Evolutionary conservation across 1,284 basidiomycete species (phyloP).

Genomic region (Apiotrichum gracile): DNA sequence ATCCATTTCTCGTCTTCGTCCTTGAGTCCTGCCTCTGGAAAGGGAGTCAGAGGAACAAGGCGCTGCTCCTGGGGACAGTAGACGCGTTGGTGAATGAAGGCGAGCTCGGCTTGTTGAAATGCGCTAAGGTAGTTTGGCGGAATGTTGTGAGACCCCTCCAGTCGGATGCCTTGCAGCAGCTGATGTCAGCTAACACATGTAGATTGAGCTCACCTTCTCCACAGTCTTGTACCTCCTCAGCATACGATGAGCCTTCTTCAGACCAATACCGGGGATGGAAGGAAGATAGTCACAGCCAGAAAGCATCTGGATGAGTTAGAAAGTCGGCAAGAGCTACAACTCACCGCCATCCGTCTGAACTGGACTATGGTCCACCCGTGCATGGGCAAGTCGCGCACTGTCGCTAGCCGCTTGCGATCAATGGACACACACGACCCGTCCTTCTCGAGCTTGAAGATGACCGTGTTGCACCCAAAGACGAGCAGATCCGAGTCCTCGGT

Average conservation of each 20-base stretch:
- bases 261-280: constrained; percentile 89
- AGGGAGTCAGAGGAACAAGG: constrained; percentile 64
- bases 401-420: constrained; percentile 68
- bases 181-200: constrained; percentile 16
- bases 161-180: constrained; percentile 62
- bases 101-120: constrained; percentile 74
- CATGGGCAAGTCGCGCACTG: constrained; percentile 68
- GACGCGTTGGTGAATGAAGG: constrained; percentile 90
- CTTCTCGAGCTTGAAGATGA: constrained; percentile 74
- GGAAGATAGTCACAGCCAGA: constrained; percentile 98
- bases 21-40: constrained; percentile 54
- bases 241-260: constrained; percentile 86
- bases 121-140: constrained; percentile 68
- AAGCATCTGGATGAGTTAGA: constrained; percentile 56
- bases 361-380: constrained; percentile 81
- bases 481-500: constrained; percentile 98
- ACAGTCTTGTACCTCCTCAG: constrained; percentile 78
- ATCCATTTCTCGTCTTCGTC: constrained; percentile 65
- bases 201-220: constrained; percentile 58
- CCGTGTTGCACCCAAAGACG: constrained; percentile 84
- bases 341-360: constrained; percentile 81
- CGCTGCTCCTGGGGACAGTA: constrained; percentile 66
- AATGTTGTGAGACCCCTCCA: constrained; percentile 80
- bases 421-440: constrained; percentile 73
- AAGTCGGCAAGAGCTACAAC: constrained; percentile 9